Evolutionary conservation across 129 eudicot genomes (phyloP), one percentile per base, ranked within the genome.

Genomic region (Apium graveolens): DNA sequence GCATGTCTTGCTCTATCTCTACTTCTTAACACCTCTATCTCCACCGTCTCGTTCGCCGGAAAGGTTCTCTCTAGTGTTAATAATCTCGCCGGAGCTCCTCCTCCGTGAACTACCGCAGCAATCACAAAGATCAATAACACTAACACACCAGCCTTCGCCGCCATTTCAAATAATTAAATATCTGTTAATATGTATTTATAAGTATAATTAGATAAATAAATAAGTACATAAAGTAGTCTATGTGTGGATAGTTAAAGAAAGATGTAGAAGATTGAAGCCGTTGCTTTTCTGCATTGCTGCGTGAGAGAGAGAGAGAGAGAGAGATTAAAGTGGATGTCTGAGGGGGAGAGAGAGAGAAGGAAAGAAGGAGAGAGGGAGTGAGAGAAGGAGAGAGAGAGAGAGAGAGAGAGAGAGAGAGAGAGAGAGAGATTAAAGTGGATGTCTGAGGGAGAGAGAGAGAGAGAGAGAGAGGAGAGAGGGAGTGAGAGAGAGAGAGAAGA

Each of bases 1-100:
- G 86, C 86, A 83, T 92, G 98, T 78, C 98, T 83, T 24, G 80
- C 91, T 68, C 85, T 86, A 83, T 95, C 99, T 26, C 97, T 83
- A 34, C 87, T 83, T 78, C 46, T 82, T 37, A 88, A 76, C 42
- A 69, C 90, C 80, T 89, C 92, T 43, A 90, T 63, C 63, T 87
- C 90, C 71, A 86, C 96, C 43, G 48, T 81, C 79, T 84, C 73
- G 82, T 82, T 89, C 81, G 79, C 85, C 84, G 97, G 91, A 85
- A 95, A 95, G 48, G 82, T 88, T 82, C 99, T 86, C 82, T 95
- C 92, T 37, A 95, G 87, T 21, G 80, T 83, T 72, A 95, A 81
- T 38, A 94, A 89, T 76, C 80, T 78, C 21, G 83, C 35, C 81
- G 86, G 79, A 41, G 53, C 46, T 53, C 82, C 83, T 24, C 79